Conservation (phyloP, 768 basidiomycete species). For the Podaxis sp. region DNA sequence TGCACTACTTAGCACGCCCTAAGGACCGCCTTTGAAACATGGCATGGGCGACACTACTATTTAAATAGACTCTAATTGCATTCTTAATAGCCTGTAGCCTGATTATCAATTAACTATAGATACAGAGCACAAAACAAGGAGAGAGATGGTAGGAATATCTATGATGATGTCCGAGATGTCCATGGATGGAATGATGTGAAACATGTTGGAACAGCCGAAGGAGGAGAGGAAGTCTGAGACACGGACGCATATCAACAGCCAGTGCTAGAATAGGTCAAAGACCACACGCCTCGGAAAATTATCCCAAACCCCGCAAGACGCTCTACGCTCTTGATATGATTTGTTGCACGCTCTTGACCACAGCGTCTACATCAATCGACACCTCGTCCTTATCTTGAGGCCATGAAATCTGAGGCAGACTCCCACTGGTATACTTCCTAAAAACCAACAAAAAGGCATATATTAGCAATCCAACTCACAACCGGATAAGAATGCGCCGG, state of each 20-base stretch:
- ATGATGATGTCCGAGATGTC: no score
- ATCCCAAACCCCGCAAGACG: neutral
- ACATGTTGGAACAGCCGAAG: no score
- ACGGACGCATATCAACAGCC: no score
- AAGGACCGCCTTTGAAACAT: no score
- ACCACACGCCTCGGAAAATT: neutral
- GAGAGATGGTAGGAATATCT: neutral
- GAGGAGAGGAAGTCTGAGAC: no score
- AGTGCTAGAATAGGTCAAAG: no score
- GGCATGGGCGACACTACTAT: no score
- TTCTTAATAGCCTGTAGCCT: neutral
- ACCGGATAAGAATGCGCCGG: neutral
- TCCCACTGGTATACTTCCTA: slow-evolving; percentile 36
- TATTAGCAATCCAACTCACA: neutral
- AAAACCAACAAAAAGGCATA: neutral
- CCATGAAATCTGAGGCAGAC: slow-evolving; percentile 31
- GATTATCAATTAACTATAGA: neutral
- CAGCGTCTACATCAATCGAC: slow-evolving; percentile 38
- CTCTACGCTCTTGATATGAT: slow-evolving; percentile 18
- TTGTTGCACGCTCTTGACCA: slow-evolving; percentile 37
- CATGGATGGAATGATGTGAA: no score
- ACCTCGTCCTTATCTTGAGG: slow-evolving; percentile 23
- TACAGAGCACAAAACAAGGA: neutral
- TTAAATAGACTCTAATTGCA: neutral
- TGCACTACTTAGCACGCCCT: no score